Conservation (phyloP, 1,284 basidiomycete genomes). For the Cutaneotrichosporon sp. region DNA sequence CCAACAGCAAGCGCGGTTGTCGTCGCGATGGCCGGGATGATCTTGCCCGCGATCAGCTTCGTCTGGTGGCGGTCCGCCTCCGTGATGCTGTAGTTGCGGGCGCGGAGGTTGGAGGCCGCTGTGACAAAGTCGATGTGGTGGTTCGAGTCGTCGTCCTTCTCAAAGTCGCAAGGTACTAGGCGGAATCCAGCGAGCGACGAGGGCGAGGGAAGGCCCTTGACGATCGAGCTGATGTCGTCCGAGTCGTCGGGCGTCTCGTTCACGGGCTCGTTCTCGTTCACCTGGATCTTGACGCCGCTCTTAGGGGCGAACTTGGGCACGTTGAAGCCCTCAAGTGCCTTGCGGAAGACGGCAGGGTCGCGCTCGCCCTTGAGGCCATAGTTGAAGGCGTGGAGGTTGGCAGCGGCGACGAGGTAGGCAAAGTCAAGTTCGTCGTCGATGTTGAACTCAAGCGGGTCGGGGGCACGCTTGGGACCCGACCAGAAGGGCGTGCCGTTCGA, state of each 20-base stretch:
- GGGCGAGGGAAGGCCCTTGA: conserved; percentile 74
- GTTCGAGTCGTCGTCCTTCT: conserved; percentile 99
- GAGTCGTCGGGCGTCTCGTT: conserved; percentile 60
- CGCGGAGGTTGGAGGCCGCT: conserved; percentile 94
- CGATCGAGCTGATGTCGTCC: conserved; percentile 62
- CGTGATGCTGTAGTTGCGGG: conserved; percentile 90
- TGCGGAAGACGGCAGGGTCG: conserved; percentile 76
- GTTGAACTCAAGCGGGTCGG: conserved; percentile 86
- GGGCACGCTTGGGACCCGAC: conserved; percentile 97
- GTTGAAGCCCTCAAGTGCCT: conserved; percentile 76
- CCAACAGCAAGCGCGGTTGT: conserved; percentile 95
- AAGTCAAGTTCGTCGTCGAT: conserved; percentile 80
- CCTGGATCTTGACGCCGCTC: conserved; percentile 89
- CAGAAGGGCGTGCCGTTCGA: conserved; percentile 92
- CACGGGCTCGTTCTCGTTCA: conserved; percentile 87
- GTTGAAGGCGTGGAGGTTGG: conserved; percentile 97
- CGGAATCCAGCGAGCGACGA: conserved; percentile 92
- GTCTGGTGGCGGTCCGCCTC: conserved; percentile 89
- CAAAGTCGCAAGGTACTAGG: conserved; percentile 92
- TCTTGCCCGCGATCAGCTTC: conserved; percentile 99
- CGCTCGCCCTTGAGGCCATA: conserved; percentile 92
- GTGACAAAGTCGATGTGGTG: conserved; percentile 99
- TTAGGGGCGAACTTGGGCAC: conserved; percentile 93
- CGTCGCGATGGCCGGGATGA: conserved; percentile 98
- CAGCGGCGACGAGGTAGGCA: conserved; percentile 85